phyloP scores from a whole-genome alignment of 2,329 filamentous ascomycete species.

The Coniochaeta ligniaria region DNA sequence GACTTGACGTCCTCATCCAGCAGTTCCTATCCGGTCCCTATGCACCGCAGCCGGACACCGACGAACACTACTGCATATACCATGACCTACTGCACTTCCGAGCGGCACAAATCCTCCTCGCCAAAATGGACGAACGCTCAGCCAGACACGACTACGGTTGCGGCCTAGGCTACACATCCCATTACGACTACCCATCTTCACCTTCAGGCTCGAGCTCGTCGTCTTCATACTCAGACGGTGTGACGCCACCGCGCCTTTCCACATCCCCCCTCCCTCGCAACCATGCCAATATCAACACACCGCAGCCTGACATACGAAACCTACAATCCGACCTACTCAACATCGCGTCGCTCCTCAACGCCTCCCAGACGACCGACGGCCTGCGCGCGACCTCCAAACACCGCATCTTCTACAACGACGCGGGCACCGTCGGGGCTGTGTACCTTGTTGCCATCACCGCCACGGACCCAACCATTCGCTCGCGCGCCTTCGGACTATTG shows the following conservation, averaged over 20 bases:
- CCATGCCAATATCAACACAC: not conserved
- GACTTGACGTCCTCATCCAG: conserved; percentile 9
- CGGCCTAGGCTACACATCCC: not conserved
- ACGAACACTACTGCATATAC: conserved; percentile 9
- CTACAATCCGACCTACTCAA: not conserved
- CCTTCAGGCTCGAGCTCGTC: not conserved
- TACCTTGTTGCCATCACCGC: not conserved
- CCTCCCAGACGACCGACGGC: not conserved
- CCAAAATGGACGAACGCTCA: conserved; percentile 3
- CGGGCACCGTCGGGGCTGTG: conserved; percentile 3
- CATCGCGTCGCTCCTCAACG: not conserved
- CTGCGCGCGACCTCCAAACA: not conserved
- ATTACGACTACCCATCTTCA: not conserved
- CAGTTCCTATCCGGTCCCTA: conserved; percentile 8
- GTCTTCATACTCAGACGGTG: not conserved
- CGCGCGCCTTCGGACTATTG: not conserved
- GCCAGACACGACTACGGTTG: conserved; percentile 1
- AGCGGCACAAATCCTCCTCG: conserved; percentile 9
- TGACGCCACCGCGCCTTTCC: not conserved
- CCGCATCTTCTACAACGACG: conserved; percentile 5
- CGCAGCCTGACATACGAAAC: not conserved
- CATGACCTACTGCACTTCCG: conserved; percentile 14
- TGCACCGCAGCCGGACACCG: conserved; percentile 5
- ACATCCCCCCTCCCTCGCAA: not conserved
- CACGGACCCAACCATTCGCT: not conserved